Evolutionary conservation across 2,329 filamentous ascomycete genomes (phyloP).

Genomic region (Bipolaris gigantea): DNA sequence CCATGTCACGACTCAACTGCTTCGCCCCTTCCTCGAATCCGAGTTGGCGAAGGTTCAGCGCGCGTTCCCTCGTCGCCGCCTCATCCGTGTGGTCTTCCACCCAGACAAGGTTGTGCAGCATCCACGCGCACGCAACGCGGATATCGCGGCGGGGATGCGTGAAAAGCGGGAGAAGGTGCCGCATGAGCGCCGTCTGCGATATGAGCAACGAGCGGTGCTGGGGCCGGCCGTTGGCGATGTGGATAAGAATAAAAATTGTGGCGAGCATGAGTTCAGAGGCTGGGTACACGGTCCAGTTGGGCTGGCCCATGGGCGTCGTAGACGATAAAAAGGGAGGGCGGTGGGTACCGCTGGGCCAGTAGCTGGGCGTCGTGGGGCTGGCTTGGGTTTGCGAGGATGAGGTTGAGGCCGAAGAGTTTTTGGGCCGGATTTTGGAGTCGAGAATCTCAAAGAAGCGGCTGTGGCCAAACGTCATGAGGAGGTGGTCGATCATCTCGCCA

Average conservation of each 20-base stretch:
- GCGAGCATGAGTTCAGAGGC: constrained; percentile 69
- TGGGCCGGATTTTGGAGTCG: constrained; percentile 71
- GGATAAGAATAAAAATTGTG: constrained; percentile 80
- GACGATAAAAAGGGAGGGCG: constrained; percentile 55
- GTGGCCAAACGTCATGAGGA: constrained; percentile 75
- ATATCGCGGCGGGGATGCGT: constrained; percentile 72
- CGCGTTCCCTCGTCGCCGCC: constrained; percentile 66
- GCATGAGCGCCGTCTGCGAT: constrained; percentile 74
- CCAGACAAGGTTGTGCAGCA: constrained; percentile 84
- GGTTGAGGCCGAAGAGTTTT: constrained; percentile 16
- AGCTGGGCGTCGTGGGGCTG: constrained; percentile 23
- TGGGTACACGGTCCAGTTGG: constrained; percentile 41
- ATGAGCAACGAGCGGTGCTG: constrained; percentile 70
- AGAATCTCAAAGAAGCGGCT: constrained; percentile 80
- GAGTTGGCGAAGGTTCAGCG: constrained; percentile 67
- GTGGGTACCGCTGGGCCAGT: constrained; percentile 63
- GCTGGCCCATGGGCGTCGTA: constrained; percentile 45
- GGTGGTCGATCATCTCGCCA: constrained; percentile 77
- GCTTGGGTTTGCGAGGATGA: constrained; percentile 11
- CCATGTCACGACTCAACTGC: constrained; percentile 66
- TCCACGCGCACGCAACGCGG: constrained; percentile 76
- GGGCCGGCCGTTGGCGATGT: constrained; percentile 81
- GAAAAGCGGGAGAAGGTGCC: constrained; percentile 72
- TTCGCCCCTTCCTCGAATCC: constrained; percentile 69
- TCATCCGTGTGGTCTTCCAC: constrained; percentile 73